Evolutionary conservation across 1,139 yeast genomes (phyloP), one percentile per base, ranked within the genome.

Genomic region (Geotrichum restrictum): DNA sequence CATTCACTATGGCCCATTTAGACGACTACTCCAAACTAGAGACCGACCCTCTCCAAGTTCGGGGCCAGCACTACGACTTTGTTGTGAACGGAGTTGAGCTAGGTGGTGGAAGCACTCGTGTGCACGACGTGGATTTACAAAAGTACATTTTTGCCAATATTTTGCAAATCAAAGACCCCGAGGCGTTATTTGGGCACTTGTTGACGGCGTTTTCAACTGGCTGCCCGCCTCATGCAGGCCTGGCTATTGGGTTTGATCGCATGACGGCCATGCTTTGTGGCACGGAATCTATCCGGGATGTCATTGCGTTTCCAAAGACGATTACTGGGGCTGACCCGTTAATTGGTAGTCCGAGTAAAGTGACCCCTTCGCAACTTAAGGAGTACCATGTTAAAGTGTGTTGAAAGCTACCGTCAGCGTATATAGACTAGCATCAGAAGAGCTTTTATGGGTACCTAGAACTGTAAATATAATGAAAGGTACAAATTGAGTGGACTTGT

Each of bases 181-280:
- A 82, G 47, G 66, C 68, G 18, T 72, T 88, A n/a, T 93, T 93
- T 73, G 95, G 96, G 0, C 99, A 94, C 68, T 74, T 93, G 46
- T 73, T 94, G 33, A 74, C 76, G 45, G 97, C 96, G 0, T 79
- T 93, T 56, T 80, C 81, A 43, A 82, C 87, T 72, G 98, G 98
- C 1, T 89, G 98, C 64, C 99, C 99, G 0, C 98, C 99, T 0
- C 99, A 93, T 71, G 97, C 98, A 1, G 99, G 99, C 0, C 74
- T 93, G 49, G 99, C 98, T 0, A 74, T 93, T 52, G 99, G 98
- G 0, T 87, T 93, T 61, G 99, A 93, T 68, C 75, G 99, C 57
- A 74, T 93, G 74, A 83, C 95, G 63, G 95, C 98, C 1, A 88
- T 93, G 91, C 67, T 93, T 37, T 72, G 84, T 21, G 94, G 89